Percentiles rank a stretch among this genome's conserved stretches.
Evolutionary conservation across 2,329 filamentous ascomycete genomes (phyloP).

Genomic region (Neonectria hederae): DNA sequence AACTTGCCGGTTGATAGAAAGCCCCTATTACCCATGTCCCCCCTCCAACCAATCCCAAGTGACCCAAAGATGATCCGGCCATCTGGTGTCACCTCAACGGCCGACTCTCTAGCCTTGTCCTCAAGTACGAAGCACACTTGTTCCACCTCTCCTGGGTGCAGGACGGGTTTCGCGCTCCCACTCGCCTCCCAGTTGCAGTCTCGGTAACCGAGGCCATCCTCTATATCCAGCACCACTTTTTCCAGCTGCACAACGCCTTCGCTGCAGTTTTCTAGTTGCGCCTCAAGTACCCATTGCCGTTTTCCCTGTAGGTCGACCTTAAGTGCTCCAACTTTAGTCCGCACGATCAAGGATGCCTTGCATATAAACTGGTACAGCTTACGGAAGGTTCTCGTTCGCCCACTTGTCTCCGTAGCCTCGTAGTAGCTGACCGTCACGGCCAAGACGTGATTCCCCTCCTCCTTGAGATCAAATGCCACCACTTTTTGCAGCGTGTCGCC

Average conservation of each 20-base stretch:
- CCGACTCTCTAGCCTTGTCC: constrained; percentile 43
- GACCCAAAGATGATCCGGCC: constrained; percentile 78
- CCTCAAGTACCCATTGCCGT: constrained; percentile 80
- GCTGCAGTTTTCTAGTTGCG: constrained; percentile 93
- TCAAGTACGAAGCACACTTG: constrained; percentile 73
- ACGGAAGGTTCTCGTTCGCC: constrained; percentile 83
- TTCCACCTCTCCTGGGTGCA: constrained; percentile 71
- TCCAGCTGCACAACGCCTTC: constrained; percentile 85
- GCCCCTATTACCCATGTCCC: constrained; percentile 88
- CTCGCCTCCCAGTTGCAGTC: constrained; percentile 67
- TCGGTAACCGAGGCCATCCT: constrained; percentile 59
- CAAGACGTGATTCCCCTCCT: constrained; percentile 93
- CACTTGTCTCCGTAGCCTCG: constrained; percentile 77
- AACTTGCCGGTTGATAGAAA: constrained; percentile 89
- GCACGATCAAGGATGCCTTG: constrained; percentile 86
- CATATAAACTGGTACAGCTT: constrained; percentile 98
- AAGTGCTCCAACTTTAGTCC: constrained; percentile 83
- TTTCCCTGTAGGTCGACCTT: constrained; percentile 39
- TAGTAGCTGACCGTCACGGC: constrained; percentile 95
- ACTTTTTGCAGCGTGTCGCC: constrained; percentile 82
- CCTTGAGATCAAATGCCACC: constrained; percentile 86
- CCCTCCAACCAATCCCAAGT: constrained; percentile 86
- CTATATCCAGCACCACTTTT: constrained; percentile 64
- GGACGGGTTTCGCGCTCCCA: constrained; percentile 59
- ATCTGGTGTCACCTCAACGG: constrained; percentile 61